Evolutionary conservation across 2,329 filamentous ascomycete species (phyloP).

Genomic region (Daldinia sp.): DNA sequence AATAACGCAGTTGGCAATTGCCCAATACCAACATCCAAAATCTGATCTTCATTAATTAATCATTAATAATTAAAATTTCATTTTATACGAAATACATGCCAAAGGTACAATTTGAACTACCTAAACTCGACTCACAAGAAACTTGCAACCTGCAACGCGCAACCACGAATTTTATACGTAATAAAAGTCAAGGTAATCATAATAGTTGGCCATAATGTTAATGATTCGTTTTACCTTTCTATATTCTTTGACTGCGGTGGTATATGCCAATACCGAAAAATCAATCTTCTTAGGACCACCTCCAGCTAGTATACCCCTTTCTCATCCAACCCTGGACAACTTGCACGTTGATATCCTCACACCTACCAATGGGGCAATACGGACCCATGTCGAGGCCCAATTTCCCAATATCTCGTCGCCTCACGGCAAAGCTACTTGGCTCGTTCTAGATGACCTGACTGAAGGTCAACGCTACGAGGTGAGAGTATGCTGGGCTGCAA

Average conservation of each 20-base stretch:
- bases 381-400: conserved; percentile 70
- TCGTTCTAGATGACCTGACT: conserved; percentile 75
- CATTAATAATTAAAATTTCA: conserved; percentile 20
- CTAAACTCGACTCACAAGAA: neutral
- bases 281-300: conserved; percentile 81
- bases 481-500: conserved; percentile 91
- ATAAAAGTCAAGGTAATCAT: too few species aligned
- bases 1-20: conserved; percentile 17
- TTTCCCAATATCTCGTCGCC: conserved; percentile 67
- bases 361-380: conserved; percentile 62
- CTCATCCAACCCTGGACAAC: conserved; percentile 64
- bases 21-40: conserved; percentile 19
- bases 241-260: conserved; percentile 34
- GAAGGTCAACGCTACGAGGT: conserved; percentile 85
- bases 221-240: conserved; percentile 19
- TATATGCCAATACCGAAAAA: conserved; percentile 85
- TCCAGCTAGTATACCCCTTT: conserved; percentile 61
- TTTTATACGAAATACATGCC: neutral
- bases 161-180: neutral
- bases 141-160: neutral
- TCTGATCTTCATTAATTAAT: conserved; percentile 28
- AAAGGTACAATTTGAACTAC: neutral
- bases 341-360: conserved; percentile 72
- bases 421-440: conserved; percentile 76
- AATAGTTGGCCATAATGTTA: conserved; percentile 32